A percentile compares a stretch with the other conserved stretches of the same genome.
Evolutionary conservation across 202 grass and related monocot genomes (phyloP).

Genomic region (Saccharum hybrid): DNA sequence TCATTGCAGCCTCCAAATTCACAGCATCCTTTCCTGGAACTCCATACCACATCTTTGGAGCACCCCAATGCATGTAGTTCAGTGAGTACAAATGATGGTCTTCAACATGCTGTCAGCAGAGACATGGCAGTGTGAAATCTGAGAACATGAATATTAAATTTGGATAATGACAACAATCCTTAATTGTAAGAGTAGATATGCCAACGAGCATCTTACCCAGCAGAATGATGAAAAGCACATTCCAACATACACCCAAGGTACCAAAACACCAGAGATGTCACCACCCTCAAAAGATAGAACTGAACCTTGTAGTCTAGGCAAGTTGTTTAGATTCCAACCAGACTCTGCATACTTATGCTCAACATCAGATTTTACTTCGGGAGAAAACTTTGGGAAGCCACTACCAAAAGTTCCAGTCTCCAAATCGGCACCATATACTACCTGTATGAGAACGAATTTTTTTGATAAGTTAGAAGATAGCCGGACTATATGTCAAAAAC

Average conservation of each 20-base stretch:
- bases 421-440: constrained; percentile 91
- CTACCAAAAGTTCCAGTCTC: constrained; percentile 79
- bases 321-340: constrained; percentile 94
- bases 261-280: constrained; percentile 90
- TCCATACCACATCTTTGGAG: constrained; percentile 94
- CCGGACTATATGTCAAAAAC: neutral
- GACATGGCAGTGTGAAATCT: constrained; percentile 21
- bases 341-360: constrained; percentile 69
- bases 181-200: neutral
- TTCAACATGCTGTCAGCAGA: constrained; percentile 82
- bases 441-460: constrained; percentile 47
- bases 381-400: constrained; percentile 72
- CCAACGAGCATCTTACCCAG: constrained; percentile 71
- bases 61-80: constrained; percentile 93
- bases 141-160: neutral
- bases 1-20: constrained; percentile 87
- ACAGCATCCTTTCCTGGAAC: constrained; percentile 79
- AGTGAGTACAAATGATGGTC: constrained; percentile 93
- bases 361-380: constrained; percentile 52
- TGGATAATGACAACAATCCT: neutral
- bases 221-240: constrained; percentile 99
- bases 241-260: constrained; percentile 90
- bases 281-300: constrained; percentile 87
- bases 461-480: constrained; percentile 6
- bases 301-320: constrained; percentile 81